Evolutionary conservation across 2,329 filamentous ascomycete species (phyloP), one percentile per base, ranked within the genome.

Genomic region (Cadophora gregata): DNA sequence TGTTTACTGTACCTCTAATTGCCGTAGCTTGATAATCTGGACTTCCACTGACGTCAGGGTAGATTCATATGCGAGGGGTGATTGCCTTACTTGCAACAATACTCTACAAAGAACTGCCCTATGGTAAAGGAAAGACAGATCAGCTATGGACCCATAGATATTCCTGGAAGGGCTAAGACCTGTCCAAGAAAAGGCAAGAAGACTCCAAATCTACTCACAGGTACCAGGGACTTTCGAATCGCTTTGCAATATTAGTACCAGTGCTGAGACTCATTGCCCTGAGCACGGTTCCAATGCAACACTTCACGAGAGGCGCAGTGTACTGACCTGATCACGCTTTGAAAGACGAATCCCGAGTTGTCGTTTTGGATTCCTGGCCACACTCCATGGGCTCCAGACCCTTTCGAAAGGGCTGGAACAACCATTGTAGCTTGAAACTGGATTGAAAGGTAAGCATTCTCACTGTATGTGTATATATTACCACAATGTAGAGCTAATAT

Each of bases 21-120:
- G 68, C 33, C 3, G 47, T 29, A 12, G 65, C 64, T 45, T 70
- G 63, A 53, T 69, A 72, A 62, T 71, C 61, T 1, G 69, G 68
- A 66, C 69, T 71, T 21, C 14, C 6, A 8, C 7, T 21, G 31
- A 14, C 24, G 42, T 70, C 36, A 65, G 64, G 33, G 16, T 56
- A n/a, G 14, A 31, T 12, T 16, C 14, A n/a, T 24, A 33, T 31
- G 14, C 7, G 58, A 3, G 27, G 6, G 19, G 12, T 24, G 21
- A n/a, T n/a, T n/a, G n/a, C n/a, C 69, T 65, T 65, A 72, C 69
- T 69, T 69, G 69, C 71, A 72, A 47, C 68, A 71, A 53, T 71
- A 71, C 45, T 72, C 71, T 21, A 72, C 68, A 53, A 66, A 72
- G 61, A 72, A 71, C 21, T 68, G 33, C 70, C 70, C 72, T 24